A percentile compares a stretch with the other conserved stretches of the same genome.
Conservation (phyloP, 1,139 yeast genomes). For the Lodderomyces beijingensis region DNA sequence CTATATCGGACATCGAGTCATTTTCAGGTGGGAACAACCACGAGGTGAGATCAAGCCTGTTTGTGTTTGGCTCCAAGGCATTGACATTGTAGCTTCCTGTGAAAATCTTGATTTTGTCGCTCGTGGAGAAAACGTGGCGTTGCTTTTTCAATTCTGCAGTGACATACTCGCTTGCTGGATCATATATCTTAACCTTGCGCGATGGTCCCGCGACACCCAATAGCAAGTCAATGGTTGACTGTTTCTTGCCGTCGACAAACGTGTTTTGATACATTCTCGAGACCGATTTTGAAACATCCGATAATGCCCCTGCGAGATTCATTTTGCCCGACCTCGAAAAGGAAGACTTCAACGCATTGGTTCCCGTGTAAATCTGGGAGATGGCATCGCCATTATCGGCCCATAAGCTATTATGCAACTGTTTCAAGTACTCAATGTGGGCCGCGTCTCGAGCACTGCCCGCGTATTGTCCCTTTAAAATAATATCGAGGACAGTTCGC, state of each 20-base stretch:
- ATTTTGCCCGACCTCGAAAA: slow-evolving; percentile 92
- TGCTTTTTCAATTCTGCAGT: slow-evolving; percentile 51
- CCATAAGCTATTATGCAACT: slow-evolving; percentile 81
- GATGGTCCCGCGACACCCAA: slow-evolving; percentile 77
- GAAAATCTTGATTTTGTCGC: slow-evolving; percentile 57
- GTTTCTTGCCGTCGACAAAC: slow-evolving; percentile 88
- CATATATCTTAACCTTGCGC: slow-evolving; percentile 66
- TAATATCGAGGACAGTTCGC: slow-evolving; percentile 55
- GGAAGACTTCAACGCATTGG: slow-evolving; percentile 91
- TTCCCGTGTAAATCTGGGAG: slow-evolving; percentile 95
- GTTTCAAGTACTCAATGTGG: slow-evolving; percentile 8
- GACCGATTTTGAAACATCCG: slow-evolving; percentile 94
- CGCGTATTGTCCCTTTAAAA: slow-evolving; percentile 47
- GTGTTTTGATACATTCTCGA: slow-evolving; percentile 94
- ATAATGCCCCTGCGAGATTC: slow-evolving; percentile 93
- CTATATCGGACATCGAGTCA: slow-evolving; percentile 54
- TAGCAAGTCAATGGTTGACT: slow-evolving; percentile 77
- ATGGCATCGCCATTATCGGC: slow-evolving; percentile 98
- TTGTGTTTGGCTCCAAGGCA: slow-evolving; percentile 54
- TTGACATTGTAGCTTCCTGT: slow-evolving; percentile 88
- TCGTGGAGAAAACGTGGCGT: slow-evolving; percentile 56
- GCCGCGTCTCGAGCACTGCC: slow-evolving; percentile 44
- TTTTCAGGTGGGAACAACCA: slow-evolving; percentile 81
- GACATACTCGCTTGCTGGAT: slow-evolving; percentile 84
- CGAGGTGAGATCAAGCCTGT: slow-evolving; percentile 52